phyloP scores from a whole-genome alignment of 345 rosid genomes.

The Populus pruinosa region DNA sequence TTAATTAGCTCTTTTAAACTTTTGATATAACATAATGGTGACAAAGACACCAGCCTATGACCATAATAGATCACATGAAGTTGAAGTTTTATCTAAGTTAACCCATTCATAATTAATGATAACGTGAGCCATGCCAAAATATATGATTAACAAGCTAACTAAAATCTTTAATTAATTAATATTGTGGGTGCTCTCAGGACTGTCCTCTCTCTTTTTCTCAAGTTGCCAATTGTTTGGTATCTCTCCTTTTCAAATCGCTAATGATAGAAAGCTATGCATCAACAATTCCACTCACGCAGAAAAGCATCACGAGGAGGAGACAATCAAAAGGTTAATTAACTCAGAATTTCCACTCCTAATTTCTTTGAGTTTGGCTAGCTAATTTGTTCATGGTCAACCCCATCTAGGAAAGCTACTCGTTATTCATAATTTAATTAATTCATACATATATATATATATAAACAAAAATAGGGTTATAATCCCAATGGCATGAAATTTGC shows the following conservation, averaged over 20 bases:
- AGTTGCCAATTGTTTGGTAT: neutral
- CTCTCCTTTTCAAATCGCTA: neutral
- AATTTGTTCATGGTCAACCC: neutral
- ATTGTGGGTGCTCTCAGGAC: too few species aligned
- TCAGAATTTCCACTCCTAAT: too few species aligned
- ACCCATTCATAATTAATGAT: neutral
- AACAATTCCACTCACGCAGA: neutral
- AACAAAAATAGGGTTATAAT: too few species aligned
- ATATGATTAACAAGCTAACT: neutral
- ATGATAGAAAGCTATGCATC: neutral
- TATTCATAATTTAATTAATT: too few species aligned
- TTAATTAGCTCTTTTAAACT: neutral
- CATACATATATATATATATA: too few species aligned
- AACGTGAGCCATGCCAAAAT: neutral
- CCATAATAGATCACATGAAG: neutral
- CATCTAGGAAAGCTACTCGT: too few species aligned
- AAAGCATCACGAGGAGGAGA: too few species aligned
- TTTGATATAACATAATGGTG: neutral
- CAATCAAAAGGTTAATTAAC: too few species aligned
- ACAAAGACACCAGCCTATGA: neutral
- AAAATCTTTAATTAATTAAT: too few species aligned
- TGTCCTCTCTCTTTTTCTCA: neutral
- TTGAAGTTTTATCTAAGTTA: neutral
- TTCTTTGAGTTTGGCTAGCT: neutral
- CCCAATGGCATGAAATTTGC: too few species aligned